Evolutionary conservation across 2,329 filamentous ascomycete species (phyloP).

Genomic region (Fusarium hainanense): DNA sequence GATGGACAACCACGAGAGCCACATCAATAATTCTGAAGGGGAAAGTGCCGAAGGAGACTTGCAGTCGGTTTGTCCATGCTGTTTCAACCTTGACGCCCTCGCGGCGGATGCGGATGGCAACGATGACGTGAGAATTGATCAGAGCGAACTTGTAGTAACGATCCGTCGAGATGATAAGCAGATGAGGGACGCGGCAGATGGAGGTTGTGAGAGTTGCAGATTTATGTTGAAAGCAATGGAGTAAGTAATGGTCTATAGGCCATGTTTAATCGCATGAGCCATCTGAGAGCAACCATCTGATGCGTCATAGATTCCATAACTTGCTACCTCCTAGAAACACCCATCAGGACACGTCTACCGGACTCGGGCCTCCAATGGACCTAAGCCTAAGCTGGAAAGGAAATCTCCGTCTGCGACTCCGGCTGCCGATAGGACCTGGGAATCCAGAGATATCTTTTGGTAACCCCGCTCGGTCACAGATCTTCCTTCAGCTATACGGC

Average conservation of each 20-base stretch:
- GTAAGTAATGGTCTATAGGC: neutral
- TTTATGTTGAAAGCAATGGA: conserved; percentile 16
- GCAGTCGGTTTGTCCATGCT: conserved; percentile 5
- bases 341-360: neutral
- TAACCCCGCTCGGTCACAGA: neutral
- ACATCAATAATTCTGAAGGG: no score
- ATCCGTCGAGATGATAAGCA: conserved; percentile 3
- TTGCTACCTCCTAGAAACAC: neutral
- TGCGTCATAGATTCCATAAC: neutral
- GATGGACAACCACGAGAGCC: neutral
- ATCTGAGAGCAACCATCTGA: neutral
- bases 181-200: neutral
- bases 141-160: neutral
- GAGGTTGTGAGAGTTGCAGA: conserved; percentile 20
- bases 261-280: no score
- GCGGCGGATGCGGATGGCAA: neutral
- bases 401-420: neutral
- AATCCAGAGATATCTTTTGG: conserved; percentile 28
- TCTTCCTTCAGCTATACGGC: conserved; percentile 26
- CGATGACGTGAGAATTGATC: conserved; percentile 9
- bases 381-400: neutral
- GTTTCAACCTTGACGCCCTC: conserved; percentile 16
- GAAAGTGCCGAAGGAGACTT: no score
- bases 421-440: conserved; percentile 21
- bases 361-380: neutral